These are phyloP conservation scores for Ceratobasidium sp. DNA, from an alignment of 1,284 basidiomycete species.

Conservation along the genomic window DNA sequence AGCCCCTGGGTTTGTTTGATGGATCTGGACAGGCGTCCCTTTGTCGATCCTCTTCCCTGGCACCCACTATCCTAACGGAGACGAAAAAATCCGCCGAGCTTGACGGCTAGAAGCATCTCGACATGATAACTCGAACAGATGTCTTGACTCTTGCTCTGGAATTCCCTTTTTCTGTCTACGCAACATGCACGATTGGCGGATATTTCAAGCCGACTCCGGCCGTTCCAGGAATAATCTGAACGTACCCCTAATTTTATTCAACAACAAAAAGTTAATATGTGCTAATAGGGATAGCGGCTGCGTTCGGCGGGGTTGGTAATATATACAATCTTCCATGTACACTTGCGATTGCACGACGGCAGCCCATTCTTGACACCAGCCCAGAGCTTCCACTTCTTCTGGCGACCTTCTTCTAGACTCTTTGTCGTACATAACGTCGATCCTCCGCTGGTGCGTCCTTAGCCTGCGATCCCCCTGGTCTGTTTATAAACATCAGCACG, in stretches of 20 bases:
- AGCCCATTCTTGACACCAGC: background rate
- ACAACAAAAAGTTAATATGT: background rate
- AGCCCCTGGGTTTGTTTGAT: slow-evolving; percentile 20
- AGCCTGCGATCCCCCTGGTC: slow-evolving; percentile 25
- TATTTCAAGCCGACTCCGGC: background rate
- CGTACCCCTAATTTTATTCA: slow-evolving; percentile 2
- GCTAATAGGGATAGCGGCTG: slow-evolving; percentile 16
- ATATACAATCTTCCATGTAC: background rate
- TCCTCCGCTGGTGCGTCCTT: background rate
- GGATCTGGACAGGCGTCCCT: slow-evolving; percentile 18
- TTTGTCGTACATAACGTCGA: slow-evolving; percentile 14
- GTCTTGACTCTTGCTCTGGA: background rate
- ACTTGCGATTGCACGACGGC: slow-evolving; percentile 3
- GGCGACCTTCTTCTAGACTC: slow-evolving; percentile 1
- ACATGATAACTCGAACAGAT: no score
- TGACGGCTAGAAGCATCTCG: no score
- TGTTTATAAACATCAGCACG: background rate
- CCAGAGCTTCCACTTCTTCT: slow-evolving; percentile 17
- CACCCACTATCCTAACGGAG: slow-evolving; percentile 4
- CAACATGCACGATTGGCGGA: background rate
- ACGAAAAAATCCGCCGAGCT: no score
- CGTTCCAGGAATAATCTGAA: slow-evolving; percentile 5
- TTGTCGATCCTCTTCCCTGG: slow-evolving; percentile 2
- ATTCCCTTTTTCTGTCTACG: slow-evolving; percentile 4
- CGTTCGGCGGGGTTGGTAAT: background rate